Base-by-base conservation (phyloP, 2,329 filamentous ascomycete genomes). In the Septoria petroselini region DNA sequence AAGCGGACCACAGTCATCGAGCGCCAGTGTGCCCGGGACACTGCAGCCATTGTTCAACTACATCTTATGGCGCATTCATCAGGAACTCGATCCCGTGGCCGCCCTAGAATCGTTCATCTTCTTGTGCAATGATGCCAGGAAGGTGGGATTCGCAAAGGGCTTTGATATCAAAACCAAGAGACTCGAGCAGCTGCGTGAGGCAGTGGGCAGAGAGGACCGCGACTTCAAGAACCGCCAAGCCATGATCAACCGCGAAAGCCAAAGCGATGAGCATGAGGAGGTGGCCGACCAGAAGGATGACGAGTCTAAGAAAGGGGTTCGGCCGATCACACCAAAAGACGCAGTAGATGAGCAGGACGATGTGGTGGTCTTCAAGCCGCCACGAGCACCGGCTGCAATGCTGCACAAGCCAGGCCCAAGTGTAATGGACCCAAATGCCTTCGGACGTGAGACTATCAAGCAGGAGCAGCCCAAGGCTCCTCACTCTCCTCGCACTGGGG, bases 61-160 rank as follows among this genome's bases (percentile, higher is more conserved):
- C 55, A 72, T 76, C 19, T 61, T 77, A 6, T 77, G 75, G 75
- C 70, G 72, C 57, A 73, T 77, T 48, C 70, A 77, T 60, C 73
- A 75, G 47, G 74, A 76, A 50, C 62, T 65, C 7, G 73, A 76
- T 50, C 72, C 72, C 1, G 68, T 72, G 27, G 70, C 72, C 30
- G 72, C 73, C 7, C 67, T 76, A 4, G 74, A 74, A 54, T 72
- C 72, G 6, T 77, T 74, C 64, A 76, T 77, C 52, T 73, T 77
- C 54, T 67, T 77, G 35, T 76, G 73, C 45, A 76, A 77, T 54
- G 74, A 77, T 52, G 62, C 69, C 1, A 58, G 60, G 19, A 76
- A 76, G 59, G 70, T 73, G 41, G 60, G 64, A 9, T 70, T 73
- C 48, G 74, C 74, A 12, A 71, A 72, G 46, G 72, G 74, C 18